Base-by-base conservation (phyloP, 371 early-diverging fungal genomes). In the Rhizopus sp. region DNA sequence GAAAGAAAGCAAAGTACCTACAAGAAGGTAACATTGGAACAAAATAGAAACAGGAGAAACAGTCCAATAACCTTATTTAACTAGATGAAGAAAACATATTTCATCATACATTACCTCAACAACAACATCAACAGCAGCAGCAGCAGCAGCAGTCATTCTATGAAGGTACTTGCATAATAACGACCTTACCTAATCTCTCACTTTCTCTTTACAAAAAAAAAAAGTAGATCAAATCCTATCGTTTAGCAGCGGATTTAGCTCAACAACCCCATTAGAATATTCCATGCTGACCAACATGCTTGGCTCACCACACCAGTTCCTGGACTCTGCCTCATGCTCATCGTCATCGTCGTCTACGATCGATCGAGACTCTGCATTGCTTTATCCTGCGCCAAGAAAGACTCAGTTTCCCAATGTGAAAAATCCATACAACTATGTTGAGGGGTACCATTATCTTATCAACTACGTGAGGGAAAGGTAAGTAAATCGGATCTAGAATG, bases 1-100 rank as follows among this genome's bases (percentile, higher is more conserved):
- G 94, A 40, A 92, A 92, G 60, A 87, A 83, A 67, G 93, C 94
- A 44, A 94, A 94, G 70, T 93, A 94, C 59, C 71, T 94, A 52
- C 77, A 81, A 53, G 88, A 87, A 10, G 60, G 63, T 15, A 66
- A 65, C 33, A 63, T 70, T 51, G 75, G 60, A 57, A 62, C 34
- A 16, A 15, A 30, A n/a, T 55, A 59, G 59, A 59, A n/a, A 37
- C 53, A 31, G 41, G 50, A 38, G 53, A 49, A 8, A 45, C 30
- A 53, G 30, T 31, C 34, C 46, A 40, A 42, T 50, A 51, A 30
- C n/a, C n/a, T 32, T 32, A 33, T 45, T 53, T n/a, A 31, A 46
- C 4, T 7, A 29, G 16, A 33, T 10, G 13, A 33, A 57, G 15
- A 49, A 17, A 31, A 15, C 49, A 16, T 31, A n/a, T 30, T 35